phyloP scores from a whole-genome alignment of 306 rosid species.

The Clitoria ternatea region DNA sequence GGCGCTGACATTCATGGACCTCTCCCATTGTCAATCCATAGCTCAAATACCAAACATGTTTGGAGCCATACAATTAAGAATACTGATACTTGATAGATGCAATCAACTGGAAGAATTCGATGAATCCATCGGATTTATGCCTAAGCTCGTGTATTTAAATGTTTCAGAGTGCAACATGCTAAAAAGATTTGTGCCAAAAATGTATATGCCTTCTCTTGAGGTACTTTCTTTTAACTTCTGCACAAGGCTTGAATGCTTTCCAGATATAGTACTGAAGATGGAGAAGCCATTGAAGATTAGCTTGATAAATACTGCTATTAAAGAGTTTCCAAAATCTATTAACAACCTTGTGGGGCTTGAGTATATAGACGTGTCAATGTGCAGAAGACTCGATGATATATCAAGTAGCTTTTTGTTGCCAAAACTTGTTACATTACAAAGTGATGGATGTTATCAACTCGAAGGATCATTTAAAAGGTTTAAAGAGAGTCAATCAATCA shows the following conservation, averaged over 20 bases:
- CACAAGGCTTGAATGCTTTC: not conserved
- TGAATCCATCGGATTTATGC: conserved; percentile 12
- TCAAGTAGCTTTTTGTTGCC: conserved; percentile 8
- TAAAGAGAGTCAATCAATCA: not conserved
- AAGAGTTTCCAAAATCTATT: conserved; percentile 12
- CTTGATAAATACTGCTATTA: not conserved
- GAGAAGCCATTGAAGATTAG: not conserved
- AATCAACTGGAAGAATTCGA: not conserved
- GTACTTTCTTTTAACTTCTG: conserved; percentile 5
- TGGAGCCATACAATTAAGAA: not conserved
- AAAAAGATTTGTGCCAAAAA: not conserved
- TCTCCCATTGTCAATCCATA: not conserved
- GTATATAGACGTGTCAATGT: not conserved
- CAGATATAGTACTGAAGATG: conserved; percentile 2
- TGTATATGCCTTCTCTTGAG: conserved; percentile 13
- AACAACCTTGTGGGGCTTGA: conserved; percentile 9
- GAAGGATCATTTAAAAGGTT: not conserved
- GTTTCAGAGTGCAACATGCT: not conserved
- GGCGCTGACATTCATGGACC: conserved; percentile 4
- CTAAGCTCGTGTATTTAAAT: not conserved
- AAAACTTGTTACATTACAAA: not conserved
- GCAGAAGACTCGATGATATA: not conserved
- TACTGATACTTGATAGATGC: not conserved
- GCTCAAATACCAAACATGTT: conserved; percentile 19
- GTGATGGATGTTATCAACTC: not conserved